Evolutionary conservation across 1,284 basidiomycete genomes (phyloP), one percentile per base, ranked within the genome.

Genomic region (Ganoderma sinense): DNA sequence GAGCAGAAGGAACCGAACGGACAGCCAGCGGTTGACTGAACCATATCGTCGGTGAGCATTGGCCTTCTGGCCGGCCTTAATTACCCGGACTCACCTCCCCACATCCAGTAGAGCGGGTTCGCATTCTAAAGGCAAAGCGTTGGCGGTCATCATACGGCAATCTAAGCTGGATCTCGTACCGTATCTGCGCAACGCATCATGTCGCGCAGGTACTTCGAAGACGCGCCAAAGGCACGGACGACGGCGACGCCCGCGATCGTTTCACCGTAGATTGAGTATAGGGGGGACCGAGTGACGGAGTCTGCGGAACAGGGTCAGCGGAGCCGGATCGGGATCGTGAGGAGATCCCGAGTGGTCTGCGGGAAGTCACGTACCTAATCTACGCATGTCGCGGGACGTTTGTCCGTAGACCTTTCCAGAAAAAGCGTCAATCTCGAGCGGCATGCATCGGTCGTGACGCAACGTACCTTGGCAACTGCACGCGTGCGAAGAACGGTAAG

Each of bases 191-290:
- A 93, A 68, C 89, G 87, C 66, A 96, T 85, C 95, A 97, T 97
- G 72, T 95, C 91, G 67, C 92, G 84, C 75, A 99, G 83, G 77
- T 97, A 93, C 76, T 95, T 94, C 33, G 94, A 94, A 39, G 91
- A 91, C 16, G 93, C 93, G 23, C 96, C 96, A 76, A 97, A 97
- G 0, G 96, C 93, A 59, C 97, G 92, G 51, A 97, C 83, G 62
- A 97, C 93, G 0, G 94, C 88, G 20, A 94, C 93, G n/a, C 95
- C 96, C 3, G 94, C 87, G 66, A 97, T 96, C 0, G 94, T 95
- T 80, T 97, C 96, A 2, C 93, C 94, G 74, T 96, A 98, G 60
- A 97, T 93, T 0, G 94, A 96, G 80, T 97, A 98, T 18, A 98
- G 82, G 0, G 97, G 97, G 0, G 95, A 97, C 45, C 95, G 90